Conservation (phyloP, 2,329 filamentous ascomycete species). For the Colletotrichum limetticola region DNA sequence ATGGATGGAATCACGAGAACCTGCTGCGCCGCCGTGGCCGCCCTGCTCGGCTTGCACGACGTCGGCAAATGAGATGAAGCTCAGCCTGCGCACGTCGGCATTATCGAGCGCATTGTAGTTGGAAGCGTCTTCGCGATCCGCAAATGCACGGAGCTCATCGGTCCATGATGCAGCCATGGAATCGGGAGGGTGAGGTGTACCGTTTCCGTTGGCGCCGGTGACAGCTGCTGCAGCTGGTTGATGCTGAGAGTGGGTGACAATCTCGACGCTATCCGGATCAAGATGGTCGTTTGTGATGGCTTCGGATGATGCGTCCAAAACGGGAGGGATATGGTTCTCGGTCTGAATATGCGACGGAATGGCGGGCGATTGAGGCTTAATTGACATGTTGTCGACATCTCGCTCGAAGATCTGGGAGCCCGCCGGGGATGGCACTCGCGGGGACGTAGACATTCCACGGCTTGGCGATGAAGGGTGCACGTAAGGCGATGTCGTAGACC, state of each 20-base stretch:
- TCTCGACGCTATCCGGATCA: constrained; percentile 90
- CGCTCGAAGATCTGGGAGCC: constrained; percentile 90
- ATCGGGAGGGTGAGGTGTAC: constrained; percentile 49
- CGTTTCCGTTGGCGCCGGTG: constrained; percentile 55
- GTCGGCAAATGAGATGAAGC: constrained; percentile 97
- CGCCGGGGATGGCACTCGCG: constrained; percentile 81
- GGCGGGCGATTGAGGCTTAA: constrained; percentile 81
- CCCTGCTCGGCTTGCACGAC: constrained; percentile 89
- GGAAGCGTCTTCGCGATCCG: constrained; percentile 70
- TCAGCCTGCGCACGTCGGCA: constrained; percentile 83
- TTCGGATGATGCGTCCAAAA: constrained; percentile 89
- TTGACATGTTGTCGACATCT: constrained; percentile 84
- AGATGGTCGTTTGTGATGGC: constrained; percentile 90
- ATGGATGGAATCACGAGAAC: constrained; percentile 77
- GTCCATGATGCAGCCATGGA: constrained; percentile 61
- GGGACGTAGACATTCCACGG: constrained; percentile 75
- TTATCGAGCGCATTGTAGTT: constrained; percentile 83
- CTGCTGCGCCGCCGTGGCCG: constrained; percentile 57
- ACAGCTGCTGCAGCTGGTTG: constrained; percentile 80
- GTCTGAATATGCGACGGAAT: constrained; percentile 94
- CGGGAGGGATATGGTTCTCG: constrained; percentile 92
- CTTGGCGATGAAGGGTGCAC: constrained; percentile 71
- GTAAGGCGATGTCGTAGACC: constrained; percentile 54
- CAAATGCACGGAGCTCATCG: constrained; percentile 67
- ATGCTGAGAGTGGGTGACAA: constrained; percentile 87